Base-by-base conservation (phyloP, 345 rosid genomes). In the Combretum micranthum region DNA sequence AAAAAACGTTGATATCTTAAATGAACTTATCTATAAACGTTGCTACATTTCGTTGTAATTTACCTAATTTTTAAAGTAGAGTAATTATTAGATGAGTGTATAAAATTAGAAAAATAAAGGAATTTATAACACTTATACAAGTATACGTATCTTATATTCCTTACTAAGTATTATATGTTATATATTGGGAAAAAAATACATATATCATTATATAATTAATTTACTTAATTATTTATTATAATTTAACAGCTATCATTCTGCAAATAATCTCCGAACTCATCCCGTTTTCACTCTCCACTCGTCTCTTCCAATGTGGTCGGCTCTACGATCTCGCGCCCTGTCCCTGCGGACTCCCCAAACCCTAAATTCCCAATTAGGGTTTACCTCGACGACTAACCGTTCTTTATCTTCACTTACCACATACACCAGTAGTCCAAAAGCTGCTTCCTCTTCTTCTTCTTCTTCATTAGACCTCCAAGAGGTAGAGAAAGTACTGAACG, bases 401-500 rank as follows among this genome's bases (percentile, higher is more conserved):
- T 13, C 46, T 8, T 49, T 59, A 23, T 56, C 57, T 42, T 69
- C 77, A n/a, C 64, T 75, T 11, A 23, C 43, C 8, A 20, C 47
- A 37, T 44, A 39, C 19, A 37, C 44, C 65, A 6, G 19, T 49
- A 23, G 52, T 44, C 21, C 15, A 60, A 32, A 63, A 56, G 53
- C 58, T n/a, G n/a, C n/a, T n/a, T n/a, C n/a, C 70, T 20, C 50
- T 76, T 32, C 39, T 71, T 20, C 50, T 76, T 32, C 39, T 71
- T 20, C 50, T 76, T 32, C 39, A 22, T 72, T 85, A 61, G 81
- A 81, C 70, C 68, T 85, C 25, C 71, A 61, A 44, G 88, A 82
- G 61, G 75, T 86, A 43, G 88, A 89, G 85, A 83, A 84, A 67
- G 78, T 88, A n/a, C 87, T 92, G 61, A 57, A 66, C 61, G 94